Evolutionary conservation across 2,329 filamentous ascomycete genomes (phyloP), one percentile per base, ranked within the genome.

Genomic region (Simplicillium aogashimaense): DNA sequence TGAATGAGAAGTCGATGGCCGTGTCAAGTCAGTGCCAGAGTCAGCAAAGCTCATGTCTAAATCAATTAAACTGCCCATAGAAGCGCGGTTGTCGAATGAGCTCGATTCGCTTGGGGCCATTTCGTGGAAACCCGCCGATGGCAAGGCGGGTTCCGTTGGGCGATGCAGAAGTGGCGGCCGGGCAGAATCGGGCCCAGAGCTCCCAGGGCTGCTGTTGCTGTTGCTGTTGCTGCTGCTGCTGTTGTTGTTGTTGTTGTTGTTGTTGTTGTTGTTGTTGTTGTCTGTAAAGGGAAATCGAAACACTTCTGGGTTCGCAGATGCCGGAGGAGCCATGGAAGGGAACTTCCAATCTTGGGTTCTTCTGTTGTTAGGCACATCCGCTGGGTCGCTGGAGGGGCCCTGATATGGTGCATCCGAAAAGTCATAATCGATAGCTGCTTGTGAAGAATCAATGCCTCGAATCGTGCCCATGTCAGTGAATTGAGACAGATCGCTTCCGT

Each of bases 391-490:
- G 17, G 74, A 54, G 6, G 76, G 70, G 7, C 73, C 65, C 42
- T 63, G 64, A 38, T 67, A 69, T 41, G 58, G 54, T 0, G 52
- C 44, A 29, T 69, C 64, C n/a, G 64, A 66, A 44, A 63, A 61
- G 37, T 66, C 66, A 40, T 72, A 71, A 35, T 76, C 71, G 43
- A 66, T 63, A 1, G 72, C 69, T 17, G 57, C 55, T 28, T 66
- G 63, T 8, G 66, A 62, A 5, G 20, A 25, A 14, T 66, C 64
- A 7, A 59, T 64, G n/a, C 69, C 65, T 44, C 61, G 70, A 45
- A 81, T 74, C 4, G 77, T 81, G 40, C 73, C 71, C 66, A 81
- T 66, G 47, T 81, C 76, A 30, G 70, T 69, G 45, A 79, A 81
- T 39, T 65, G 69, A 1, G 76, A 74, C 1, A 77, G 60, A 3